Evolutionary conservation across 176 grass and related monocot genomes (phyloP).

Genomic region (Guadua angustifolia): DNA sequence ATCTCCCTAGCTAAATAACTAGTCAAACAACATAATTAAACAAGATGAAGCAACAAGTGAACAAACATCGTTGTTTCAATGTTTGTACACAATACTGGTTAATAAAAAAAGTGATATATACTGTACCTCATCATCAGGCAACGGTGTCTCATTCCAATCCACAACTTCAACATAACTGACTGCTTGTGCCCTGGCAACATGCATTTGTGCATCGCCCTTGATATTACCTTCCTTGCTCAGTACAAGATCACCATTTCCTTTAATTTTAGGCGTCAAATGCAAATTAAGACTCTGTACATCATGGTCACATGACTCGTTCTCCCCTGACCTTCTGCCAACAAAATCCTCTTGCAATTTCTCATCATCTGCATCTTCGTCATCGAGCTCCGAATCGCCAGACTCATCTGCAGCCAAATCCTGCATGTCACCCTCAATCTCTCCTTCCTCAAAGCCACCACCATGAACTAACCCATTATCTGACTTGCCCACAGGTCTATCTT

Average conservation of each 20-base stretch:
- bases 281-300: background rate
- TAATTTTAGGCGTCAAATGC: slow-evolving; percentile 14
- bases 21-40: slow-evolving; percentile 1
- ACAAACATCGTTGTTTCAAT: background rate
- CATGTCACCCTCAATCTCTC: slow-evolving; percentile 80
- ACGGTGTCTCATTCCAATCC: slow-evolving; percentile 47
- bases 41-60: slow-evolving; percentile 29
- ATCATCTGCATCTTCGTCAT: slow-evolving; percentile 45
- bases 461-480: slow-evolving; percentile 26
- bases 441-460: slow-evolving; percentile 69
- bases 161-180: slow-evolving; percentile 55
- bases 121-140: slow-evolving; percentile 45
- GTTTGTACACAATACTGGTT: background rate
- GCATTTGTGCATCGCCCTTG: slow-evolving; percentile 24
- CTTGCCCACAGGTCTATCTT: background rate
- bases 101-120: slow-evolving; percentile 19
- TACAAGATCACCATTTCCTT: slow-evolving; percentile 37
- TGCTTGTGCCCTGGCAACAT: slow-evolving; percentile 26
- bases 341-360: slow-evolving; percentile 47
- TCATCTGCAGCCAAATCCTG: slow-evolving; percentile 52
- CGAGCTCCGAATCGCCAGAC: slow-evolving; percentile 34
- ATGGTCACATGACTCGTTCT: slow-evolving; percentile 35
- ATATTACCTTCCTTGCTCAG: slow-evolving; percentile 7
- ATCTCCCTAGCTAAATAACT: slow-evolving; percentile 12
- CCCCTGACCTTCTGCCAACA: slow-evolving; percentile 26